Conservation (phyloP, 306 rosid genomes). For the Quercus berberidifolia region DNA sequence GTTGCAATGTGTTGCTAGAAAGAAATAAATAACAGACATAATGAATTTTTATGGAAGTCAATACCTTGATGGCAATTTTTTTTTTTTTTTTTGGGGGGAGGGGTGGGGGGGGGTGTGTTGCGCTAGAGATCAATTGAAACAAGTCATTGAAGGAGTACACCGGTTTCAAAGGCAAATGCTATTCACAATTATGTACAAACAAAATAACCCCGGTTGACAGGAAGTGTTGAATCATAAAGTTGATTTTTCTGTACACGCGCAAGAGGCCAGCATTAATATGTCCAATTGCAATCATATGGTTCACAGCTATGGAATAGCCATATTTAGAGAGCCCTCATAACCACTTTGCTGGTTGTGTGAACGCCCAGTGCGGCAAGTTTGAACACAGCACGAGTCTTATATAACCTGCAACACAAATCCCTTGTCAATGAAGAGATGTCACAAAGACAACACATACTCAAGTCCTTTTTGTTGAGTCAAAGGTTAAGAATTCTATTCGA, state of each 20-base stretch:
- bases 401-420: constrained; percentile 50
- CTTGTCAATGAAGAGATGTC: not conserved
- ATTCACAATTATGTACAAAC: constrained; percentile 51
- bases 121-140: not conserved
- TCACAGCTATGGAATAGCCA: constrained; percentile 6
- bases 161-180: constrained; percentile 1
- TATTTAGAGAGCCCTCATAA: constrained; percentile 59
- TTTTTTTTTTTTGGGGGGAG: too few species aligned
- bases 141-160: not conserved
- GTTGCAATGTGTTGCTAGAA: not conserved
- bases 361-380: constrained; percentile 70
- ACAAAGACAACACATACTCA: not conserved
- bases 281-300: constrained; percentile 6
- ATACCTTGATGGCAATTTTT: not conserved
- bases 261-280: not conserved
- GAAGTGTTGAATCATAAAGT: constrained; percentile 10
- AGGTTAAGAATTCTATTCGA: too few species aligned
- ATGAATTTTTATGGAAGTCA: not conserved
- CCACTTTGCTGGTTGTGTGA: constrained; percentile 58
- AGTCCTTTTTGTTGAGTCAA: not conserved
- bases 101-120: too few species aligned
- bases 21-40: not conserved
- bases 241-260: not conserved
- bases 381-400: constrained; percentile 57
- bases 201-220: not conserved